Evolutionary conservation across 2,329 filamentous ascomycete species (phyloP), one percentile per base, ranked within the genome.

Genomic region (Calonectria ilicicola): DNA sequence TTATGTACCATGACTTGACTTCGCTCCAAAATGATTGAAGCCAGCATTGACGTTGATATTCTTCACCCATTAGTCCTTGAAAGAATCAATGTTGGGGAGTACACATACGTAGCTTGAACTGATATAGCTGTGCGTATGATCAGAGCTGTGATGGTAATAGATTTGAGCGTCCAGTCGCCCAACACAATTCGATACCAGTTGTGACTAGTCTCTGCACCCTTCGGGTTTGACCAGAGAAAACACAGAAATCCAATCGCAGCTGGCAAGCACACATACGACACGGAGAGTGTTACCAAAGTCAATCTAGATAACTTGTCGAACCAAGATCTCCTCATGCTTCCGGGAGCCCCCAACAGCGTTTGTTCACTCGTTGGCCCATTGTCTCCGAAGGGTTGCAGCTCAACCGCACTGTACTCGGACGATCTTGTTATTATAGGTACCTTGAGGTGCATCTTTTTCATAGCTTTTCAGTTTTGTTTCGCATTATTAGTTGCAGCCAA

Each of bases 11-110:
- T 32, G 19, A 68, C 44, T 6, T 35, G 47, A n/a, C 44, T 42
- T 12, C 44, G 65, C 23, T 68, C 65, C 15, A 68, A 21, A 14
- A 68, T 68, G 65, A 68, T 68, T 4, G 65, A 68, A 1, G 65
- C 65, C 40, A 68, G 29, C 53, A 68, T 68, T 6, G 53, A 63
- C n/a, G 66, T 68, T 10, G 53, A 47, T 10, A 68, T 68, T 5
- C 66, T 68, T 27, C 17, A 17, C 7, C 1, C 21, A 19, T 67
- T 42, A 67, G 27, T 26, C 5, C 3, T 23, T 49, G 10, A n/a
- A 27, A 14, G 8, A 19, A 15, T 1, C 4, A 8, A 23, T 14
- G 15, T 2, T n/a, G 17, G 17, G 7, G 1, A 23, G n/a, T 51
- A 4, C 17, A 49, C 66, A 2, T 42, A 68, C 66, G 42, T 21